These are phyloP conservation scores for Dictyostelium citrinum DNA, from an alignment of 78 protist genomes.

Conservation along the genomic window DNA sequence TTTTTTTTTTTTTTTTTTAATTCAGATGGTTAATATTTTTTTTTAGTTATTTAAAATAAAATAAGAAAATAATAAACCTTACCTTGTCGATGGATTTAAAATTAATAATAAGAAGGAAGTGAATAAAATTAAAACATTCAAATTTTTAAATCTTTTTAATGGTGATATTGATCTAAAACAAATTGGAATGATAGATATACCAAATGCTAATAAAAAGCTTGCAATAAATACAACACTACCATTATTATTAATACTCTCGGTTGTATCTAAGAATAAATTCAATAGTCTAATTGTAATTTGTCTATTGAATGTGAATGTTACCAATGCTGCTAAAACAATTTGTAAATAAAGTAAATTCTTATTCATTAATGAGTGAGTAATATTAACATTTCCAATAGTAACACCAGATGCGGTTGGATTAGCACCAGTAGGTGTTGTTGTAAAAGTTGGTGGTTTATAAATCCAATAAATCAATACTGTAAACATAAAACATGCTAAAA, in stretches of 20 bases:
- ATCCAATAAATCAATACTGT: not conserved
- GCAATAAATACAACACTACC: not conserved
- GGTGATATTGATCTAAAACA: not conserved
- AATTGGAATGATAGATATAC: not conserved
- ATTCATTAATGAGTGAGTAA: not conserved
- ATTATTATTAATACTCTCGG: not conserved
- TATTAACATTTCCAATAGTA: not conserved
- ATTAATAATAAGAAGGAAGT: not conserved
- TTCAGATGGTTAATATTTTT: too few species aligned
- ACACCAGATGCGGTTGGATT: not conserved
- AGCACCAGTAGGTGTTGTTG: not conserved
- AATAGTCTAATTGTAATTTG: not conserved
- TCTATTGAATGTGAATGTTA: not conserved
- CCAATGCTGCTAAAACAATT: not conserved
- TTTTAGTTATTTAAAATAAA: not conserved
- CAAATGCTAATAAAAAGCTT: slow-evolving; percentile 13
- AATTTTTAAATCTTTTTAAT: not conserved
- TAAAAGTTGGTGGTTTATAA: not conserved
- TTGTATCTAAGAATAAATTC: not conserved
- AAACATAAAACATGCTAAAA: slow-evolving; percentile 8
- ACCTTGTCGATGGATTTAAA: slow-evolving; percentile 6
- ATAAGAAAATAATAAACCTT: not conserved
- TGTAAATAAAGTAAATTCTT: not conserved
- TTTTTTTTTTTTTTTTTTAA: not conserved
- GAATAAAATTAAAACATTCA: not conserved